Percentiles rank a stretch among this genome's conserved stretches.
Evolutionary conservation across 116 monocot genomes (phyloP).

Genomic region (Cymodocea nodosa): DNA sequence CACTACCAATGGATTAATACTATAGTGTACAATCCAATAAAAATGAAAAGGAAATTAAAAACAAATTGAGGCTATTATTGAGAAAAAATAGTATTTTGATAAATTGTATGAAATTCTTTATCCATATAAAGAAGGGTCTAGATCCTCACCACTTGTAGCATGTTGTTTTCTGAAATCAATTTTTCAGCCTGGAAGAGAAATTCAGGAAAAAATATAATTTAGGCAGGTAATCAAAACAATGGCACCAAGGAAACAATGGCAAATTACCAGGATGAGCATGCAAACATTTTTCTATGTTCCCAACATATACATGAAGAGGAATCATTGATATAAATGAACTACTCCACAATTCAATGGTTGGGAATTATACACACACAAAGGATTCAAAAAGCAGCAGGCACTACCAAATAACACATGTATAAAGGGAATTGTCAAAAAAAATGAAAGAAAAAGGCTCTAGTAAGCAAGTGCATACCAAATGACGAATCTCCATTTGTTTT

Average conservation of each 20-base stretch:
- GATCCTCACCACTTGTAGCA: conserved; percentile 64
- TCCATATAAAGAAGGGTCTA: neutral
- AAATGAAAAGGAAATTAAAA: neutral
- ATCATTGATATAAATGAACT: neutral
- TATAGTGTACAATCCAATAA: too few species aligned
- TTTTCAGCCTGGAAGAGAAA: conserved; percentile 39
- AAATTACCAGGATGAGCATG: neutral
- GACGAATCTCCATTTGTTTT: conserved; percentile 9
- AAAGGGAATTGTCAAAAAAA: too few species aligned
- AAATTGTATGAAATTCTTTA: neutral
- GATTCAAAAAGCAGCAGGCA: neutral
- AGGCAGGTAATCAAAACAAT: neutral
- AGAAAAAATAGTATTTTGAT: neutral
- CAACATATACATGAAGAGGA: neutral
- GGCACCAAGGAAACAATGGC: neutral
- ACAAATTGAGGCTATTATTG: neutral
- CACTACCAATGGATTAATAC: too few species aligned
- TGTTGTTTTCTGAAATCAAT: conserved; percentile 38
- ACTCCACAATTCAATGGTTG: neutral
- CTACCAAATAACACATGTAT: too few species aligned
- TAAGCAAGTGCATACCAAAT: conserved; percentile 20
- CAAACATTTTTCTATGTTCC: neutral
- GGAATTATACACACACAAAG: neutral
- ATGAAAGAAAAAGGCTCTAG: neutral
- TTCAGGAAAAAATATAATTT: neutral